Base-by-base conservation (phyloP, 768 basidiomycete species). In the Agaricus subrufescens region DNA sequence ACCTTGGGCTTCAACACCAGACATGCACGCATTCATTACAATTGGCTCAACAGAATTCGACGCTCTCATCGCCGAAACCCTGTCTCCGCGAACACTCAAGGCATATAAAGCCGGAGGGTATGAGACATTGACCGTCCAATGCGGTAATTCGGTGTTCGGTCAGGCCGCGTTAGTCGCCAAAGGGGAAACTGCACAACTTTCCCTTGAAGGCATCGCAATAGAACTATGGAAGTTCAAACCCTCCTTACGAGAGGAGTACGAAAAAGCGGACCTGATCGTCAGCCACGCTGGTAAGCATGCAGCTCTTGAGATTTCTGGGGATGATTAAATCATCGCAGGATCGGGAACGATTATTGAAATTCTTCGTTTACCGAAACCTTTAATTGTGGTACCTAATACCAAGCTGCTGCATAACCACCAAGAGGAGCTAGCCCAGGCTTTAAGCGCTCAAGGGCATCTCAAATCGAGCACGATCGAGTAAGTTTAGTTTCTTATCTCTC, bases 261-360 rank as follows among this genome's bases (percentile, higher is more conserved):
- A 75, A 34, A 73, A 67, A 19, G 86, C 89, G 46, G 87, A 93
- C 66, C 71, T 94, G 49, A 80, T 99, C 50, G 88, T 99, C 39
- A 91, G 92, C 62, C 96, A 98, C 77, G 96, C 94, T 66, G 96
- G 96, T 94, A 42, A 40, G 45, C 8, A 25, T 9, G 40, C 43
- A 15, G 8, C 26, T 40, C 60, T 26, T 58, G 40, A 48, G 12
- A 31, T 30, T 10, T 31, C 52, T 0, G 51, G 48, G 9, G 14
- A 19, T 19, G 19, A 19, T 11, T 58, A 50, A 56, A 50, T 48
- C 34, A 43, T 38, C 52, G 47, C 23, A 98, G 96, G 96, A 51
- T 89, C 96, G 23, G 96, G 96, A 10, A 97, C 96, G 3, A 94
- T 98, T 63, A 78, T 98, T 30, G 91, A 96, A 45, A 91, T 86